A percentile compares a stretch with the other conserved stretches of the same genome.
Evolutionary conservation across 768 basidiomycete genomes (phyloP).

Genomic region (Trametes cinnabarina): DNA sequence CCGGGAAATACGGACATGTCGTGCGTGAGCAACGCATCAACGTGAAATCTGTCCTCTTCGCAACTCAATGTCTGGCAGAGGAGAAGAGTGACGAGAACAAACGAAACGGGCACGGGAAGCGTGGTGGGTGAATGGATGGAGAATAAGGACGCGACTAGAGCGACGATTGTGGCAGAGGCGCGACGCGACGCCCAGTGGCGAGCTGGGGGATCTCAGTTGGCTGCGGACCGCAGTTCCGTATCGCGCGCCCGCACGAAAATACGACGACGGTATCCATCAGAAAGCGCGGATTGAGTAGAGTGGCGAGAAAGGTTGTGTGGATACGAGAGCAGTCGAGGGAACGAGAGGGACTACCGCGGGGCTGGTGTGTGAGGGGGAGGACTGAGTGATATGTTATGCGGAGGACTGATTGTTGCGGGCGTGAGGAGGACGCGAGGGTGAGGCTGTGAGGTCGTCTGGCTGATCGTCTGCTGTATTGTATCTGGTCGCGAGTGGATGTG

Average conservation of each 20-base stretch:
- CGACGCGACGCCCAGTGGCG: not conserved
- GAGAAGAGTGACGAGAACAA: not conserved
- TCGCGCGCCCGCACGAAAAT: not conserved
- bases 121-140: not conserved
- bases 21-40: not conserved
- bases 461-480: too few relatives aligned
- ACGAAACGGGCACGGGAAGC: not conserved
- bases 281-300: constrained; percentile 7
- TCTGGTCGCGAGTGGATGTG: too few relatives aligned
- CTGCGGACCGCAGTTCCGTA: constrained; percentile 17
- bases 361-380: constrained; percentile 7
- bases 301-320: not conserved
- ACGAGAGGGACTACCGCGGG: not conserved
- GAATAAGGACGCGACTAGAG: not conserved
- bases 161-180: not conserved
- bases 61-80: not conserved
- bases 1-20: not conserved
- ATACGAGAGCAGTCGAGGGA: constrained; percentile 2
- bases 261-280: constrained; percentile 14
- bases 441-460: not conserved
- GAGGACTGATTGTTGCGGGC: constrained; percentile 3
- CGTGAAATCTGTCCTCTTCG: not conserved
- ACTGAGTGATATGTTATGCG: constrained; percentile 4
- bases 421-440: not conserved
- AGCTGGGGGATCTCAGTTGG: not conserved